Percentiles rank a stretch among this genome's conserved stretches.
phyloP scores from a whole-genome alignment of 2,329 filamentous ascomycete genomes.

The Claviceps purpurea region DNA sequence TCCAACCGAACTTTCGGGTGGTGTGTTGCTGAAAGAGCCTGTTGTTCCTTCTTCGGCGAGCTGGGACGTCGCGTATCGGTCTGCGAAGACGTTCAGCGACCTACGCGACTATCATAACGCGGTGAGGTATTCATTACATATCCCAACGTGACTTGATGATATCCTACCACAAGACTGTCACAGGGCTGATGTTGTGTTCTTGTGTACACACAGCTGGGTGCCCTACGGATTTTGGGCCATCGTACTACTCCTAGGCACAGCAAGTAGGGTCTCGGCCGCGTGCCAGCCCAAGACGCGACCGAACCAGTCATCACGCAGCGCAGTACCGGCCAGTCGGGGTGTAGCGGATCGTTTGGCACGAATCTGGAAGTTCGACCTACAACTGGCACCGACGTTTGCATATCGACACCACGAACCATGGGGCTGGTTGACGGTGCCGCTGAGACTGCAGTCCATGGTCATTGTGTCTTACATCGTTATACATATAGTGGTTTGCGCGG shows the following conservation, averaged over 20 bases:
- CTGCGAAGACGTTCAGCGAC: slow-evolving; percentile 2
- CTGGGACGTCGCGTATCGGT: slow-evolving; percentile 6
- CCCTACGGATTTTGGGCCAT: background rate
- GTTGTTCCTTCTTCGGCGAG: background rate
- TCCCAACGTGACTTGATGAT: background rate
- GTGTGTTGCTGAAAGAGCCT: background rate
- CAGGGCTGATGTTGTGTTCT: background rate
- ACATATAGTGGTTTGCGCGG: slow-evolving; percentile 17
- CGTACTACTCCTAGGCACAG: background rate
- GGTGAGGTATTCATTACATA: slow-evolving; percentile 2
- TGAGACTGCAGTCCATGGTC: slow-evolving; percentile 3
- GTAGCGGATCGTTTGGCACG: background rate
- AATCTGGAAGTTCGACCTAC: background rate
- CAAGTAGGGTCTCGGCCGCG: background rate
- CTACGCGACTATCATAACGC: slow-evolving; percentile 5
- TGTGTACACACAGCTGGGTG: background rate
- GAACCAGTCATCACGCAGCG: background rate
- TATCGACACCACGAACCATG: background rate
- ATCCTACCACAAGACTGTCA: background rate
- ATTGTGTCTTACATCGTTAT: slow-evolving; percentile 19
- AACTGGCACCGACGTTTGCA: background rate
- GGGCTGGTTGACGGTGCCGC: background rate
- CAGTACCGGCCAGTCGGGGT: background rate
- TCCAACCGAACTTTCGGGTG: background rate
- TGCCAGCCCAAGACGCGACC: background rate